These are phyloP conservation scores for Yamadazyma sp. DNA, from an alignment of 805 yeast species.

Conservation along the genomic window DNA sequence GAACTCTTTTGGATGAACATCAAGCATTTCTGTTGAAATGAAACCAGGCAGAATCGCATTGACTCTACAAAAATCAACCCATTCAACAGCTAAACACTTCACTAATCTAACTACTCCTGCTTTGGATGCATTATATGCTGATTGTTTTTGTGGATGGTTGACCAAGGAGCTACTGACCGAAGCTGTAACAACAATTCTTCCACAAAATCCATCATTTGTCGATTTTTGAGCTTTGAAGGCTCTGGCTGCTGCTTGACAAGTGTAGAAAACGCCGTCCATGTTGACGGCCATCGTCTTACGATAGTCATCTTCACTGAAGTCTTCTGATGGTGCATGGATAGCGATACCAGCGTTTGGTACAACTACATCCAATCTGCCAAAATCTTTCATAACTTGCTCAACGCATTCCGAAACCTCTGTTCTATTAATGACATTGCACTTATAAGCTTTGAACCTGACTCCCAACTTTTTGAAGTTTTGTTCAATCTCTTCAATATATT, in stretches of 20 bases:
- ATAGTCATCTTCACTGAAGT: conserved; percentile 37
- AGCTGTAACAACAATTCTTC: conserved; percentile 57
- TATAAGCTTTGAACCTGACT: conserved; percentile 27
- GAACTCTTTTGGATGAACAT: conserved; percentile 32
- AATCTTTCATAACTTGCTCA: conserved; percentile 26
- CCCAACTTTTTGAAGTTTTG: conserved; percentile 11
- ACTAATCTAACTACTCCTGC: conserved; percentile 78
- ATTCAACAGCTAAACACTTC: conserved; percentile 81
- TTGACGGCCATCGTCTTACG: conserved; percentile 36
- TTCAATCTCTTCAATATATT: conserved; percentile 10
- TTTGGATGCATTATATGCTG: conserved; percentile 81
- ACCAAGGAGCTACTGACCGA: conserved; percentile 86
- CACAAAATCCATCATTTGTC: conserved; percentile 27
- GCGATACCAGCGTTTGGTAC: conserved; percentile 49
- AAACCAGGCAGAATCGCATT: conserved; percentile 83
- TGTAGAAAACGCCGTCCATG: conserved; percentile 43
- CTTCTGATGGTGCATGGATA: conserved; percentile 25
- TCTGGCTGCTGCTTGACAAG: conserved; percentile 46
- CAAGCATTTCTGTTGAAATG: conserved; percentile 64
- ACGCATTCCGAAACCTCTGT: conserved; percentile 30
- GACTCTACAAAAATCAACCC: conserved; percentile 79
- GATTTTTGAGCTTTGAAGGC: conserved; percentile 36
- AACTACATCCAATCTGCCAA: conserved; percentile 38
- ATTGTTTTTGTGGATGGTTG: conserved; percentile 82
- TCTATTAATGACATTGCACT: conserved; percentile 41